Percentiles rank a stretch among this genome's conserved stretches.
These are phyloP conservation scores for Sphaerulina musiva DNA, from an alignment of 2,329 filamentous ascomycete species.

Conservation along the genomic window DNA sequence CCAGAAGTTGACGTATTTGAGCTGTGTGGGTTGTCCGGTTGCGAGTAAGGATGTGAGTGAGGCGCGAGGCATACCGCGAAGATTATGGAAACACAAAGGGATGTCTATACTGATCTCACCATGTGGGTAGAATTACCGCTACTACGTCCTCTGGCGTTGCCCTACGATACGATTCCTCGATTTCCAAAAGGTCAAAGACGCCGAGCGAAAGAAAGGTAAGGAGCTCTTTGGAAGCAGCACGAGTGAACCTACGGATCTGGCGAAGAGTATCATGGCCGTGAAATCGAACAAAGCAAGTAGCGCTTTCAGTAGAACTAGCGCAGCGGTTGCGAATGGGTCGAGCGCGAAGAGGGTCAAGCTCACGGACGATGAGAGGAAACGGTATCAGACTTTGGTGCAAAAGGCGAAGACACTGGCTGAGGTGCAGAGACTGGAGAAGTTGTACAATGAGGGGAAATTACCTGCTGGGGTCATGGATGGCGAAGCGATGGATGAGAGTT, in stretches of 20 bases:
- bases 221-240: slow-evolving; percentile 72
- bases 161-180: slow-evolving; percentile 84
- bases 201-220: slow-evolving; percentile 66
- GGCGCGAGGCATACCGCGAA: too few species aligned
- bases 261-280: slow-evolving; percentile 74
- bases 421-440: slow-evolving; percentile 84
- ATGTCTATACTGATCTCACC: neutral
- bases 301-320: slow-evolving; percentile 42
- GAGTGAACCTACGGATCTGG: slow-evolving; percentile 71
- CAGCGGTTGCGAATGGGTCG: slow-evolving; percentile 41
- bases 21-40: slow-evolving; percentile 80
- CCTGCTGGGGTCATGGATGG: slow-evolving; percentile 43
- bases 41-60: slow-evolving; percentile 77
- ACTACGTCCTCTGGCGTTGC: slow-evolving; percentile 83
- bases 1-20: slow-evolving; percentile 66
- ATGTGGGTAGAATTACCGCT: slow-evolving; percentile 70
- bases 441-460: slow-evolving; percentile 80
- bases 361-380: slow-evolving; percentile 80
- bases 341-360: slow-evolving; percentile 41
- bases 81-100: neutral
- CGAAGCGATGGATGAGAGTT: slow-evolving; percentile 33
- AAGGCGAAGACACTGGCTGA: slow-evolving; percentile 85
- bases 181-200: slow-evolving; percentile 83
- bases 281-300: slow-evolving; percentile 55
- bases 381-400: slow-evolving; percentile 77